phyloP scores from a whole-genome alignment of 164 flowering plant genomes.

The Magnolia kwangsiensis region DNA sequence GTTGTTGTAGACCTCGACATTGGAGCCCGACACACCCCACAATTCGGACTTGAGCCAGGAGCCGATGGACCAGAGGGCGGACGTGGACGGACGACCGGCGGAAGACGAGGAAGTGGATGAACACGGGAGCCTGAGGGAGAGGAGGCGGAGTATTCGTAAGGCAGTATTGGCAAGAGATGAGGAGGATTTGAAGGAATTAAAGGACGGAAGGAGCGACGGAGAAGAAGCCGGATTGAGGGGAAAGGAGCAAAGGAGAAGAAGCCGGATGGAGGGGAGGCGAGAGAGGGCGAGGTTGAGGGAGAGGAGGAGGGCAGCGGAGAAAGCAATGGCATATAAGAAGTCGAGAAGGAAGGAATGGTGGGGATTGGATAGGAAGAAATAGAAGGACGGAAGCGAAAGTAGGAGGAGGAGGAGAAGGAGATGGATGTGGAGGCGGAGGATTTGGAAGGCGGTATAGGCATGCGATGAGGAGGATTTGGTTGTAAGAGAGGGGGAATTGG shows the following conservation, averaged over 20 bases:
- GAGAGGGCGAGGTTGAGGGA: constrained; percentile 53
- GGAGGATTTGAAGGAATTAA: no score
- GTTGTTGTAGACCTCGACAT: constrained; percentile 59
- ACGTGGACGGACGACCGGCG: constrained; percentile 6
- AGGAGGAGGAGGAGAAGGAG: constrained; percentile 36
- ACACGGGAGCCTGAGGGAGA: not conserved
- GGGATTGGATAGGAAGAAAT: constrained; percentile 45
- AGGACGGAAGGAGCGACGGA: no score
- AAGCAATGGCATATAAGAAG: constrained; percentile 46
- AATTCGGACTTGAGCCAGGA: constrained; percentile 42
- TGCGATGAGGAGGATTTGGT: not conserved
- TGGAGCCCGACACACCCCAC: constrained; percentile 40
- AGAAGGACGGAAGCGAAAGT: constrained; percentile 50
- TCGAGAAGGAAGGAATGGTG: constrained; percentile 37
- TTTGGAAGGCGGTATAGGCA: constrained; percentile 12
- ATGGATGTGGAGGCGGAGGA: constrained; percentile 31
- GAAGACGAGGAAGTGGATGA: constrained; percentile 10
- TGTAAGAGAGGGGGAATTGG: constrained; percentile 3
- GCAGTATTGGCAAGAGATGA: no score
- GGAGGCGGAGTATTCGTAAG: no score
- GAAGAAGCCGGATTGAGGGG: constrained; percentile 16
- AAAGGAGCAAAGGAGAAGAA: constrained; percentile 38
- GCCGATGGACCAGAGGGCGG: constrained; percentile 81
- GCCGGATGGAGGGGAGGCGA: constrained; percentile 42
- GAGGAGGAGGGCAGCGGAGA: constrained; percentile 42